Base-by-base conservation (phyloP, 1,139 yeast species). In the Lodderomyces oxycetoniae region DNA sequence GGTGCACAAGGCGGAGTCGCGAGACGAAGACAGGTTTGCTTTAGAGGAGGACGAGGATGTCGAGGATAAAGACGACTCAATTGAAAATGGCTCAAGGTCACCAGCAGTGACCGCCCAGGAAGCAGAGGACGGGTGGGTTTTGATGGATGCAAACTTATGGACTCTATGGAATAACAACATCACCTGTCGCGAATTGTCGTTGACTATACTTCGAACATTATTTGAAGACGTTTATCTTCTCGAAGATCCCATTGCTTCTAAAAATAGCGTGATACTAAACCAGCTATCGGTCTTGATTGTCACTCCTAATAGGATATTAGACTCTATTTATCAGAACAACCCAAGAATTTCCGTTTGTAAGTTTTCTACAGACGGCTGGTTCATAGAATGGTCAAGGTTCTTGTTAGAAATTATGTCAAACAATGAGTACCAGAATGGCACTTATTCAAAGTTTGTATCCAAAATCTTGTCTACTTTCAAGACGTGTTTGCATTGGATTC, bases 211-310 rank as follows among this genome's bases (percentile, higher is more conserved):
- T 44, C 69, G 96, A 48, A 87, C 95, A 1, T 61, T 93, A 26
- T 91, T 91, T 52, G 99, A 93, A 59, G 98, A 93, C 53, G 76
- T 89, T n/a, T 93, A 88, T 52, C 64, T 91, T 34, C 68, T 91
- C 35, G 98, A 91, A 47, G 98, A 91, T 51, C 84, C 96, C 14
- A 74, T 86, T 11, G 96, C 96, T 2, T 71, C 91, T 28, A 82
- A 79, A 48, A 72, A 97, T 50, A 77, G 84, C 37, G 72, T 79
- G n/a, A 71, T 83, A 3, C 69, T 93, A 34, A 82, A 83, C 38
- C 89, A 94, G 32, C 72, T 87, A 36, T 80, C 95, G 55, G 84
- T 89, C 12, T 83, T 87, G 57, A 76, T 88, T 15, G 79, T 87
- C 7, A 79, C 94, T 1, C 85, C 95, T 0, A 77, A 77, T 43